Base-by-base conservation (phyloP, 2,329 filamentous ascomycete species). In the Pseudopithomyces chartarum region DNA sequence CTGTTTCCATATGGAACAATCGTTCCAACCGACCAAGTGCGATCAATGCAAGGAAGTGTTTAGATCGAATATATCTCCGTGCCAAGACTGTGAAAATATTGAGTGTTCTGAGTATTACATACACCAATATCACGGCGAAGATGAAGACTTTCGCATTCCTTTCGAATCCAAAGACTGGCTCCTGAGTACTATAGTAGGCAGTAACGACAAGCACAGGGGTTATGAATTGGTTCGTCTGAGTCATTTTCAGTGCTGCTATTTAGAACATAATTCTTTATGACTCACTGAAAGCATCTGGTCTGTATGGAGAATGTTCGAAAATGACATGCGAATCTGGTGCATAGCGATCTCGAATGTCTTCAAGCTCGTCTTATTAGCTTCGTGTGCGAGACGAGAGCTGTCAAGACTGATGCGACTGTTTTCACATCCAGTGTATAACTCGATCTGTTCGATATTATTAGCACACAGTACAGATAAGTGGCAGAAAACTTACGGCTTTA, bases 181-280 rank as follows among this genome's bases (percentile, higher is more conserved):
- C 43, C 22, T 62, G 54, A 0, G 57, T 57, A 20, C 61, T 46
- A 23, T 63, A 64, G 22, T 61, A 62, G 4, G 56, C 57, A 3
- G 58, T n/a, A 6, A 56, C 63, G 4, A 63, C 36, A 1, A 54
- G 40, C 11, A 60, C 39, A 1, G 63, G 51, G 1, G 53, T 57
- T 10, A 57, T 57, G 22, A 60, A 29, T 17, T 56, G 29, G 36
- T 61, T 51, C 8, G 57, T 54, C 61, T 64, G 33, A 3, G 3
- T 2, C 36, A 5, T 17, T 10, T 5, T 23, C 55, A 39, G 56
- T 36, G 26, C 12, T 17, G 49, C 34, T 47, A 12, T 44, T 5
- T 10, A 20, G 19, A 19, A 8, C 7, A 1, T 32, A n/a, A 42
- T 2, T 11, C 26, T 15, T 7, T 15, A 2, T 34, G 5, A 52